A percentile compares a stretch with the other conserved stretches of the same genome.
Conservation (phyloP, 2,329 filamentous ascomycete genomes). For the Fusarium sp. region DNA sequence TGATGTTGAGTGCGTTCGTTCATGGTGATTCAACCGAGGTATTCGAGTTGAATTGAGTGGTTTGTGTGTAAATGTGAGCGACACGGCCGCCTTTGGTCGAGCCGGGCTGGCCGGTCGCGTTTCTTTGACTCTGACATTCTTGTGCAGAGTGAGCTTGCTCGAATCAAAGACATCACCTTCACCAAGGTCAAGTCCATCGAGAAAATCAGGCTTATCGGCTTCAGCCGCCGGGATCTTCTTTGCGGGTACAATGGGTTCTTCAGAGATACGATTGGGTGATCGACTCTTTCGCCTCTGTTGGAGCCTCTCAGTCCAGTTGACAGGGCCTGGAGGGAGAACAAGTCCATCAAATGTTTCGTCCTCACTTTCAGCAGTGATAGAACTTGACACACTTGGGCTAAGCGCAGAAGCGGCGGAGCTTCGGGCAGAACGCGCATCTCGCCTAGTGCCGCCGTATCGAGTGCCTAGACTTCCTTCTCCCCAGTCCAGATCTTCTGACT, state of each 20-base stretch:
- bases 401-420: slow-evolving; percentile 90
- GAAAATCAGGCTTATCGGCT: slow-evolving; percentile 78
- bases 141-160: slow-evolving; percentile 85
- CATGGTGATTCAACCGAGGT: slow-evolving; percentile 79
- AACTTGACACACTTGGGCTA: slow-evolving; percentile 93
- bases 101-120: slow-evolving; percentile 76
- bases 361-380: slow-evolving; percentile 90
- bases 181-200: slow-evolving; percentile 88
- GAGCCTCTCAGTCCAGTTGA: slow-evolving; percentile 85
- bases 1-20: slow-evolving; percentile 75
- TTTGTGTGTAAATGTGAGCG: slow-evolving; percentile 92
- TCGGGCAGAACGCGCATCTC: slow-evolving; percentile 81
- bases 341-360: slow-evolving; percentile 94
- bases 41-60: slow-evolving; percentile 74
- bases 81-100: slow-evolving; percentile 80
- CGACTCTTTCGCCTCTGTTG: slow-evolving; percentile 75
- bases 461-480: slow-evolving; percentile 93
- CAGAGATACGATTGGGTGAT: slow-evolving; percentile 63
- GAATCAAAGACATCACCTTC: slow-evolving; percentile 85
- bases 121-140: slow-evolving; percentile 90
- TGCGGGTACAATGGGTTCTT: slow-evolving; percentile 52
- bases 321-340: slow-evolving; percentile 82
- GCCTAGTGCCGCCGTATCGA: slow-evolving; percentile 85
- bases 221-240: slow-evolving; percentile 53
- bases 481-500: slow-evolving; percentile 88